phyloP scores from a whole-genome alignment of 2,329 filamentous ascomycete genomes.

The Ascochyta pisi region DNA sequence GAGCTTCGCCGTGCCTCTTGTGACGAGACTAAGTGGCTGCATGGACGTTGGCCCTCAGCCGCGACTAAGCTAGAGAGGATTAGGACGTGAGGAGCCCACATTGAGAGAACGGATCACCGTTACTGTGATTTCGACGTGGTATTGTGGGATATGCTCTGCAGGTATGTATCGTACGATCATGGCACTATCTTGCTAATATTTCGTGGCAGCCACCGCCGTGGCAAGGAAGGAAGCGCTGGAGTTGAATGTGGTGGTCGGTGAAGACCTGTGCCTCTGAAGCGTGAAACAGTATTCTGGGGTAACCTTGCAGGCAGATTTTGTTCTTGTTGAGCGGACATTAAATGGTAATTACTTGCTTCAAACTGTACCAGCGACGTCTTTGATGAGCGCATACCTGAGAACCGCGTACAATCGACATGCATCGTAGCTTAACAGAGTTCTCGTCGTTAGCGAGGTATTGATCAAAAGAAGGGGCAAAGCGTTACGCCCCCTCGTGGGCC shows the following conservation, averaged over 20 bases:
- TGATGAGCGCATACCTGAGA: not conserved
- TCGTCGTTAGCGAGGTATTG: not conserved
- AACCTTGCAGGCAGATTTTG: not conserved
- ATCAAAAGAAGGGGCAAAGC: not conserved
- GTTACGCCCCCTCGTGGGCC: conserved; percentile 8
- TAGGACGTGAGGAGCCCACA: not conserved
- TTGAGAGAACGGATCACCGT: not conserved
- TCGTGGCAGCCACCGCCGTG: not conserved
- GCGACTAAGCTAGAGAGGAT: conserved; percentile 5
- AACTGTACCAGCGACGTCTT: not conserved
- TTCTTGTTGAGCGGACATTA: no score
- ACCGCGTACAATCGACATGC: conserved; percentile 8
- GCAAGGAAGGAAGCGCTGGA: not conserved
- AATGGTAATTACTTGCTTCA: not conserved
- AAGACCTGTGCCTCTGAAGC: not conserved
- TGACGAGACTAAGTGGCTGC: not conserved
- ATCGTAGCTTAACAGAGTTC: conserved; percentile 3
- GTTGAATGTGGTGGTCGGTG: not conserved
- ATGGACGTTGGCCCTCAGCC: not conserved
- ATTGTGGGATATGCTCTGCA: not conserved
- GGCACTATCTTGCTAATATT: not conserved
- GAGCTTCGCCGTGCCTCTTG: conserved; percentile 13
- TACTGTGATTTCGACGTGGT: not conserved
- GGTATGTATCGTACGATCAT: conserved; percentile 12
- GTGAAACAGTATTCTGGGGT: not conserved